Evolutionary conservation across 148 eudicot species (phyloP).

Genomic region (Heliosperma pusillum): DNA sequence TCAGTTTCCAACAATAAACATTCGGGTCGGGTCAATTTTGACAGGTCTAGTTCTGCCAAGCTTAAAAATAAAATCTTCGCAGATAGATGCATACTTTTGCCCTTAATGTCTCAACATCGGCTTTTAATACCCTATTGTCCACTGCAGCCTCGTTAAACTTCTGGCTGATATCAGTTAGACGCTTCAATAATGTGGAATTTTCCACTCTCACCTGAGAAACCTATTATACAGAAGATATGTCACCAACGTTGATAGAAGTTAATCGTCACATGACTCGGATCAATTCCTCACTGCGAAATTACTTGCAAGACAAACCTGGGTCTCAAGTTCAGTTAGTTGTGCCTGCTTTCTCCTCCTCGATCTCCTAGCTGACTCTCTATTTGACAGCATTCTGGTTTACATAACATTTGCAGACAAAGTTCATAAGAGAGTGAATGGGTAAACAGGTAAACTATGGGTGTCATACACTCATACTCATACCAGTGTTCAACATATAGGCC

Average conservation of each 20-base stretch:
- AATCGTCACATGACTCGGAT: not conserved
- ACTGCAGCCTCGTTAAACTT: slow-evolving; percentile 94
- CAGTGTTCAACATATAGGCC: not conserved
- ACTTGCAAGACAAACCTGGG: slow-evolving; percentile 52
- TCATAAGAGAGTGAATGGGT: not conserved
- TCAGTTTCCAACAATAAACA: no score
- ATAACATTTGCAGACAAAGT: slow-evolving; percentile 6
- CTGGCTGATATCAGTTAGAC: slow-evolving; percentile 76
- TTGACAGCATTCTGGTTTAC: slow-evolving; percentile 84
- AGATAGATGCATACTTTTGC: slow-evolving; percentile 63
- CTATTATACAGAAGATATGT: slow-evolving; percentile 28
- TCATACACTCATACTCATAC: no score
- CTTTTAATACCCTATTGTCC: slow-evolving; percentile 94
- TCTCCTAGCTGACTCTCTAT: slow-evolving; percentile 97
- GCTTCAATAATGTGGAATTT: slow-evolving; percentile 80
- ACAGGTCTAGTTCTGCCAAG: no score
- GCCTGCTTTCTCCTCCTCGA: slow-evolving; percentile 98
- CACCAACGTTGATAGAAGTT: not conserved
- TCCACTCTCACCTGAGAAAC: slow-evolving; percentile 83
- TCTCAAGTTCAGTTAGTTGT: slow-evolving; percentile 86
- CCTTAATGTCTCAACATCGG: slow-evolving; percentile 94
- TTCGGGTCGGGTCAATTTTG: no score
- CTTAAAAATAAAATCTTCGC: no score
- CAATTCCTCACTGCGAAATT: not conserved
- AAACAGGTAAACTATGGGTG: not conserved